These are phyloP conservation scores for Plasmodium billcollinsi DNA, from an alignment of 169 alveolate species.

Conservation along the genomic window DNA sequence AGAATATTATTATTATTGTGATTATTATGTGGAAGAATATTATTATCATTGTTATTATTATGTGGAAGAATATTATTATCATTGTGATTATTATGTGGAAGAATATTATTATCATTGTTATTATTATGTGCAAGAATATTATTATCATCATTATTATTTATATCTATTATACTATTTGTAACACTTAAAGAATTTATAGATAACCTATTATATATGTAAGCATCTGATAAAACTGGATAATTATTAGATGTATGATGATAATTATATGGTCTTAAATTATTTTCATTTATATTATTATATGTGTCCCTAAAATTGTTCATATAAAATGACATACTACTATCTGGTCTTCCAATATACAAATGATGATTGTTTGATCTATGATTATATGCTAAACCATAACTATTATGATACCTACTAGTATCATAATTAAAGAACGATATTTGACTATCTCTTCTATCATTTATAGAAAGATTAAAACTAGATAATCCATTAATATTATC, in stretches of 20 bases:
- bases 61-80: not conserved
- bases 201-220: not conserved
- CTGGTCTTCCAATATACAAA: slow-evolving; percentile 7
- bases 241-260: slow-evolving; percentile 11
- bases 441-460: slow-evolving; percentile 32
- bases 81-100: not conserved
- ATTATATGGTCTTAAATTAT: not conserved
- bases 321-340: slow-evolving; percentile 19
- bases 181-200: slow-evolving; percentile 29
- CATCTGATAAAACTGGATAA: not conserved
- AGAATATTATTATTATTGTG: not conserved
- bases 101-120: not conserved
- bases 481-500: slow-evolving; percentile 30
- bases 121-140: not conserved
- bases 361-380: slow-evolving; percentile 19
- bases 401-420: slow-evolving; percentile 13
- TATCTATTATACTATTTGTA: not conserved
- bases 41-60: no score
- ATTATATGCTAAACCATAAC: slow-evolving; percentile 11
- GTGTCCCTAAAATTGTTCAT: not conserved
- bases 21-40: not conserved
- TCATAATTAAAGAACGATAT: slow-evolving; percentile 24
- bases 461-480: slow-evolving; percentile 6
- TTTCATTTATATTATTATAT: not conserved
- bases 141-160: not conserved